A percentile compares a stretch with the other conserved stretches of the same genome.
These are phyloP conservation scores for Myochromella boudieri DNA, from an alignment of 768 basidiomycete genomes.

Conservation along the genomic window DNA sequence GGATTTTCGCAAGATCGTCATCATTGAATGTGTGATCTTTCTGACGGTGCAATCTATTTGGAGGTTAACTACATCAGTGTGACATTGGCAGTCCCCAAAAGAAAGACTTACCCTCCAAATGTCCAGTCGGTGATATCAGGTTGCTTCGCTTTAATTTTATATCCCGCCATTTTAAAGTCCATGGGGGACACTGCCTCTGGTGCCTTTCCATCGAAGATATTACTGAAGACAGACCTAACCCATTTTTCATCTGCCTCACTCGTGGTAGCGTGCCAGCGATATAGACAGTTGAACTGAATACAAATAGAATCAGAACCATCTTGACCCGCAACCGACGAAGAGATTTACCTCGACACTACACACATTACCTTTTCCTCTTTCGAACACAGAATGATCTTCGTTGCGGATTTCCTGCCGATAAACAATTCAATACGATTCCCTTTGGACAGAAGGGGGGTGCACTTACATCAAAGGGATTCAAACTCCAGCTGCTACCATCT, in stretches of 20 bases:
- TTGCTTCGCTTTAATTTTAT: conserved; percentile 36
- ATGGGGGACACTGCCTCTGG: conserved; percentile 42
- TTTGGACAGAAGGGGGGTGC: not conserved
- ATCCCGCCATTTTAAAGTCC: conserved; percentile 53
- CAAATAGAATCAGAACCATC: conserved; percentile 1
- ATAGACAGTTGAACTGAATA: conserved; percentile 76
- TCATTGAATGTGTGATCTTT: conserved; percentile 64
- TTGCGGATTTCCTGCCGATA: conserved; percentile 60
- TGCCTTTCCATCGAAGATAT: conserved; percentile 53
- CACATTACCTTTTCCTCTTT: conserved; percentile 78
- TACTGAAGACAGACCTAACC: conserved; percentile 48
- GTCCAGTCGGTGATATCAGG: conserved; percentile 63
- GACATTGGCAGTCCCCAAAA: not conserved
- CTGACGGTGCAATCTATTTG: conserved; percentile 57
- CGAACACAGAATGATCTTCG: conserved; percentile 63
- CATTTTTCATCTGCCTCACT: conserved; percentile 71
- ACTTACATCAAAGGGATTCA: conserved; percentile 70
- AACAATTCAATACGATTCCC: not conserved
- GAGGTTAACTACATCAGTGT: not conserved
- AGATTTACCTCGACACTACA: conserved; percentile 74
- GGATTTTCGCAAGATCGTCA: conserved; percentile 61
- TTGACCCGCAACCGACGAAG: not conserved
- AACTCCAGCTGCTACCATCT: conserved; percentile 73
- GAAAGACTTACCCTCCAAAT: conserved; percentile 51
- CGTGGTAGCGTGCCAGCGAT: conserved; percentile 84